Evolutionary conservation across 2,329 filamentous ascomycete genomes (phyloP).

Genomic region (Aspergillus puulaauensis): DNA sequence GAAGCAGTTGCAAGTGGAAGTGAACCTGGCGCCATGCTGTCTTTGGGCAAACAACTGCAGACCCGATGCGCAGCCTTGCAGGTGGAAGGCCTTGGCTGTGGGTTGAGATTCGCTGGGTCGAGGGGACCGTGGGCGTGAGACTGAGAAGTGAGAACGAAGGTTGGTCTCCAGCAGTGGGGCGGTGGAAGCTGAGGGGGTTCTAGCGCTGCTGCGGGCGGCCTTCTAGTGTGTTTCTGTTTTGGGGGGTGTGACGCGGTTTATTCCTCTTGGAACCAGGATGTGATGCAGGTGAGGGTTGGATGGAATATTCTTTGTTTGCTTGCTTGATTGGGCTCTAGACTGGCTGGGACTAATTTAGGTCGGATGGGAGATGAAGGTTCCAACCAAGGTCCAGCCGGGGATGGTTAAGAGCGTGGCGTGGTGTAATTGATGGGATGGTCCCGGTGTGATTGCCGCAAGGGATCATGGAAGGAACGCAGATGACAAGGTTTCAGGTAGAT

Average conservation of each 20-base stretch:
- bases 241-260: neutral
- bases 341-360: neutral
- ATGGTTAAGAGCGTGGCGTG: neutral
- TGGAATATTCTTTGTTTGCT: neutral
- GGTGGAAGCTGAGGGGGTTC: neutral
- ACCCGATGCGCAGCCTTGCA: neutral
- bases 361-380: too few relatives aligned
- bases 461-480: too few relatives aligned
- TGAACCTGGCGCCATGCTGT: too few relatives aligned
- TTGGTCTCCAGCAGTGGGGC: neutral
- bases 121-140: neutral
- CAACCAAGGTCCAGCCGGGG: neutral
- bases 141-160: too few relatives aligned
- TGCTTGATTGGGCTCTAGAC: neutral
- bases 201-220: neutral
- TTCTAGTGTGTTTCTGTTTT: constrained; percentile 6
- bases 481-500: too few relatives aligned
- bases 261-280: too few relatives aligned
- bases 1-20: too few relatives aligned
- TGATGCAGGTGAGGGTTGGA: too few relatives aligned
- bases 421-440: neutral
- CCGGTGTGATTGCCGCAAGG: too few relatives aligned
- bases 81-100: neutral
- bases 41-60: neutral
- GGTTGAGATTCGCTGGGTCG: neutral